These are phyloP conservation scores for Lagenidium sp. DNA, from an alignment of 352 stramenopile genomes.

Conservation along the genomic window DNA sequence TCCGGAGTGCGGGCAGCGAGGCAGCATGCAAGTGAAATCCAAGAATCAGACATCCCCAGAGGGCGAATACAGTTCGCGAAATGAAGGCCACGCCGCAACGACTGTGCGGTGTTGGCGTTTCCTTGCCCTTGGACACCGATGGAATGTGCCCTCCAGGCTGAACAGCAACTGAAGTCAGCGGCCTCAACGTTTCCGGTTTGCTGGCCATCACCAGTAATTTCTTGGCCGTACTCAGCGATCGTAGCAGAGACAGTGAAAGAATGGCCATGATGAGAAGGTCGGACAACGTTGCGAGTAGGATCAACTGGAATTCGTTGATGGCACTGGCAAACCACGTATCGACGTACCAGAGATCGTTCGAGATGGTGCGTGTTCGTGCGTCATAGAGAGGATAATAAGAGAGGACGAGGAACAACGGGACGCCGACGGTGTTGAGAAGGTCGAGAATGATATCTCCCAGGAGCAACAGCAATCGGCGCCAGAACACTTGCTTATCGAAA, in stretches of 20 bases:
- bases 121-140: no score
- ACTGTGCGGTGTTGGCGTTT: background rate
- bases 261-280: conserved; percentile 9
- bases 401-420: background rate
- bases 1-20: background rate
- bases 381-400: conserved; percentile 2
- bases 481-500: background rate
- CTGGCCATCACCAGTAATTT: background rate
- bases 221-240: conserved; percentile 3
- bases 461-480: background rate
- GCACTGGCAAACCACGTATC: conserved; percentile 16
- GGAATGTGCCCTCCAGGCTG: no score
- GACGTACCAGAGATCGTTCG: background rate
- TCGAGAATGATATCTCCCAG: conserved; percentile 3
- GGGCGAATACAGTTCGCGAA: background rate
- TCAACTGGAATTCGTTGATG: conserved; percentile 20
- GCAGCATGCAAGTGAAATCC: conserved; percentile 2
- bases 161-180: no score
- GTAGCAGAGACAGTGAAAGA: background rate
- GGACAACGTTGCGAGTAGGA: conserved; percentile 17
- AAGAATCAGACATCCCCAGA: background rate
- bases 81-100: background rate
- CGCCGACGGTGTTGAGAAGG: conserved; percentile 4
- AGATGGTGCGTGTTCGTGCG: background rate
- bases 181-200: no score